Percentiles rank a stretch among this genome's conserved stretches.
Conservation (phyloP, 116 monocot species). For the Trichopus zeylanicus region DNA sequence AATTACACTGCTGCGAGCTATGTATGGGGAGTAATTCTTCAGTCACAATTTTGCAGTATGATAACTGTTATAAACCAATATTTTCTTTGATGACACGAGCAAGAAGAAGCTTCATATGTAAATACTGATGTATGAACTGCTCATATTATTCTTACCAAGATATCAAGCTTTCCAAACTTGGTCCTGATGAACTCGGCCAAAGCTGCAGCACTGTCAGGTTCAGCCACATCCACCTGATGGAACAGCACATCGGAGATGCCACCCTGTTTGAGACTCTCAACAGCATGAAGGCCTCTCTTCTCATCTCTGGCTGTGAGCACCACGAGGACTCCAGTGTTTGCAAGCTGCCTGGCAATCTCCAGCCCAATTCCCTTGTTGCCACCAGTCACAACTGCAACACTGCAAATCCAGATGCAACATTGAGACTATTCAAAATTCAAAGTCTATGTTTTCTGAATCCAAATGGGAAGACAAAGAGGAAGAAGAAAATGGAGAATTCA, state of each 20-base stretch:
- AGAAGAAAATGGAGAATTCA: too few species aligned
- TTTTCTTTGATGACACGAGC: too few species aligned
- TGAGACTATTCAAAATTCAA: background rate
- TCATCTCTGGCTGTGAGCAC: background rate
- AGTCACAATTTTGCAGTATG: background rate
- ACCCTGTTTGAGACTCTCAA: background rate
- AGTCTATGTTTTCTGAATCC: background rate
- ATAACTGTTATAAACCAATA: background rate
- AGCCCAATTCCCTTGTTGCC: constrained; percentile 1
- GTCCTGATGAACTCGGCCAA: background rate
- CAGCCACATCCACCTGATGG: constrained; percentile 2
- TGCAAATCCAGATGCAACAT: background rate
- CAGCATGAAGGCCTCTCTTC: constrained; percentile 2
- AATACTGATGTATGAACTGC: background rate
- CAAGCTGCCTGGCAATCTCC: background rate
- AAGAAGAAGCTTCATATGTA: background rate
- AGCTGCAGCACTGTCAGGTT: background rate
- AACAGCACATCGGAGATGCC: background rate
- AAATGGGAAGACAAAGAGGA: too few species aligned
- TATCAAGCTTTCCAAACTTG: background rate
- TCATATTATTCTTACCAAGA: background rate
- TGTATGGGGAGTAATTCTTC: background rate
- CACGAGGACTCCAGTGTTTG: background rate
- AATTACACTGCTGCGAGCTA: background rate
- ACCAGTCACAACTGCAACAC: constrained; percentile 1